Percentiles rank a stretch among this genome's conserved stretches.
Conservation (phyloP, 345 rosid genomes). For the Acer negundo region DNA sequence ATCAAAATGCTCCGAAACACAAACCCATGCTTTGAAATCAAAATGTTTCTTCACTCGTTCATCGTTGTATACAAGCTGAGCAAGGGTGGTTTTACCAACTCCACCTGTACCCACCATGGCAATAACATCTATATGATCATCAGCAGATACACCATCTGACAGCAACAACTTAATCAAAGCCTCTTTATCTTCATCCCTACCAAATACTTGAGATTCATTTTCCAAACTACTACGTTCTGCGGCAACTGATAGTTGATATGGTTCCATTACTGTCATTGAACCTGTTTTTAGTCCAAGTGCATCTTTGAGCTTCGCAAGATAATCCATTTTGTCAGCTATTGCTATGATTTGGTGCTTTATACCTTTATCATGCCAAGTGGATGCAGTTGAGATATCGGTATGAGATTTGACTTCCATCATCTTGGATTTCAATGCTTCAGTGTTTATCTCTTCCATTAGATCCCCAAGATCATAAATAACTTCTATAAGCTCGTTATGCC, state of each 20-base stretch:
- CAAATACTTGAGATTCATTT: constrained; percentile 21
- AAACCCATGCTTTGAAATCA: constrained; percentile 33
- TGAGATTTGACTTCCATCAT: background rate
- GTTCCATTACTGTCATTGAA: background rate
- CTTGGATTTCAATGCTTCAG: background rate
- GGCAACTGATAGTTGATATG: constrained; percentile 26
- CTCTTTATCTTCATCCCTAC: constrained; percentile 33
- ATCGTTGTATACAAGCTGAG: constrained; percentile 31
- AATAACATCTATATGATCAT: constrained; percentile 18
- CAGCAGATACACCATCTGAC: background rate
- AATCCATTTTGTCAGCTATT: constrained; percentile 11
- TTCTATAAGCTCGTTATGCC: constrained; percentile 28
- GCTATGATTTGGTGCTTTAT: background rate
- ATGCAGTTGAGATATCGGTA: background rate
- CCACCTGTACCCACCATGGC: constrained; percentile 36
- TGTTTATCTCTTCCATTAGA: constrained; percentile 31
- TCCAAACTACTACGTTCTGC: constrained; percentile 32
- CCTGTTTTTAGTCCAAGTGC: constrained; percentile 14
- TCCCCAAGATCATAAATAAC: constrained; percentile 29
- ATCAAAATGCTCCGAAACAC: constrained; percentile 31
- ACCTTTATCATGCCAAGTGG: background rate
- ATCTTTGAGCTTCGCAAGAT: constrained; percentile 15
- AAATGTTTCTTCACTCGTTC: constrained; percentile 9
- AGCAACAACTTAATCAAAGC: constrained; percentile 7
- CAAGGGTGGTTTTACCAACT: constrained; percentile 40